A percentile compares a stretch with the other conserved stretches of the same genome.
These are phyloP conservation scores for Penicillium sp. DNA, from an alignment of 2,329 filamentous ascomycete species.

Conservation along the genomic window DNA sequence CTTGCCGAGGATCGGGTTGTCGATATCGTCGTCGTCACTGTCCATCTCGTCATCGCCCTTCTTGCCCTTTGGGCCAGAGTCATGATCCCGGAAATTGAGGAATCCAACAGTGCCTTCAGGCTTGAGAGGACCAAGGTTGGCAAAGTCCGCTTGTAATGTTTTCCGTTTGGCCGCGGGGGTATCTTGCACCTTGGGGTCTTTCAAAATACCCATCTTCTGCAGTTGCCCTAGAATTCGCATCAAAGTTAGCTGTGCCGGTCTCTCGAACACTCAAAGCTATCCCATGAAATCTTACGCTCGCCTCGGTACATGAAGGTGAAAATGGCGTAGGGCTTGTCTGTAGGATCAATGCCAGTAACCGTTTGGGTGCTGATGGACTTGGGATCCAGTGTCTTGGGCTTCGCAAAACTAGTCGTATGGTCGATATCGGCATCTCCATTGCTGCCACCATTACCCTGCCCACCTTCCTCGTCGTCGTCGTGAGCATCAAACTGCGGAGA, in stretches of 20 bases:
- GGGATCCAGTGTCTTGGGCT: slow-evolving; percentile 92
- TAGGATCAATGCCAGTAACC: slow-evolving; percentile 95
- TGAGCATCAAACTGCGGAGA: slow-evolving; percentile 97
- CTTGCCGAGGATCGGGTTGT: slow-evolving; percentile 63
- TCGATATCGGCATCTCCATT: slow-evolving; percentile 81
- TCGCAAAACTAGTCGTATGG: slow-evolving; percentile 96
- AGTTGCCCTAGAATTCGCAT: slow-evolving; percentile 69
- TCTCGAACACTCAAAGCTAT: neutral
- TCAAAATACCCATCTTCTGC: slow-evolving; percentile 90
- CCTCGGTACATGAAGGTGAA: slow-evolving; percentile 99
- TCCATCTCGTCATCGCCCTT: slow-evolving; percentile 70
- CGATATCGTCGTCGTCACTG: slow-evolving; percentile 69
- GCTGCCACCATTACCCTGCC: slow-evolving; percentile 56
- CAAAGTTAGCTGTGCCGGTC: neutral
- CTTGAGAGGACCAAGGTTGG: slow-evolving; percentile 80
- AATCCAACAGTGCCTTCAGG: slow-evolving; percentile 87
- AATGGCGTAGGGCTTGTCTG: slow-evolving; percentile 91
- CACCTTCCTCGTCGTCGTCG: slow-evolving; percentile 80
- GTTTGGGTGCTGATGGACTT: slow-evolving; percentile 99
- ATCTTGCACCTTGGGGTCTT: slow-evolving; percentile 63
- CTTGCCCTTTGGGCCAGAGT: slow-evolving; percentile 59
- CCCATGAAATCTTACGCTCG: slow-evolving; percentile 67
- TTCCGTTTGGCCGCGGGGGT: slow-evolving; percentile 72
- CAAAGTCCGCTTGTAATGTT: slow-evolving; percentile 82
- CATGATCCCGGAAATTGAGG: slow-evolving; percentile 77